Percentiles rank a stretch among this genome's conserved stretches.
Evolutionary conservation across 2,329 filamentous ascomycete genomes (phyloP).

Genomic region (Phialocephala sp.): DNA sequence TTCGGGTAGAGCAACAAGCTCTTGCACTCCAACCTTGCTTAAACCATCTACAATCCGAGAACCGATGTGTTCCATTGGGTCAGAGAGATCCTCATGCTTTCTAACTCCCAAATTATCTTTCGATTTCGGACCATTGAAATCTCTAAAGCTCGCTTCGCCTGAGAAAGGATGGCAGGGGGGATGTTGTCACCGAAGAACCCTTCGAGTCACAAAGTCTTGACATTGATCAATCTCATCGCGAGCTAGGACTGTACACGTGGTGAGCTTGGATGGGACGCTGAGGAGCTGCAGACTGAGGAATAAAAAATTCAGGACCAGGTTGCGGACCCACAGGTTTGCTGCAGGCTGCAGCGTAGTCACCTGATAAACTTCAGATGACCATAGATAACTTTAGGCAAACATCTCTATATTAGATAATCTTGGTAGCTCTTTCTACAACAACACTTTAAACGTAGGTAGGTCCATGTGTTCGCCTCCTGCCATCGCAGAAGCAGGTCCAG

Average conservation of each 20-base stretch:
- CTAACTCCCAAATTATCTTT: neutral
- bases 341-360: neutral
- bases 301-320: too few species aligned
- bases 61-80: too few species aligned
- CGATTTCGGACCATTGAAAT: too few species aligned
- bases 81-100: neutral
- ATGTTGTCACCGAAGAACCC: neutral
- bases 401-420: too few species aligned
- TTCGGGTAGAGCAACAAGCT: neutral
- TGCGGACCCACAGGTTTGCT: neutral
- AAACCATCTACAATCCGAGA: neutral
- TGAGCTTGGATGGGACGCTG: neutral
- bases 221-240: neutral
- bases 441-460: too few species aligned
- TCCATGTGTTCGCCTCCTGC: too few species aligned
- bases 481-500: too few species aligned
- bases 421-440: too few species aligned
- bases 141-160: too few species aligned
- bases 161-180: slow-evolving; percentile 2
- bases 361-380: too few species aligned
- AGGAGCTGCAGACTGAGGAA: neutral
- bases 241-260: neutral
- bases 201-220: neutral
- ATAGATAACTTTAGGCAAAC: too few species aligned
- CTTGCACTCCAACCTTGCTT: neutral